A percentile compares a stretch with the other conserved stretches of the same genome.
Conservation (phyloP, 768 basidiomycete genomes). For the Solioccasus polychromus region DNA sequence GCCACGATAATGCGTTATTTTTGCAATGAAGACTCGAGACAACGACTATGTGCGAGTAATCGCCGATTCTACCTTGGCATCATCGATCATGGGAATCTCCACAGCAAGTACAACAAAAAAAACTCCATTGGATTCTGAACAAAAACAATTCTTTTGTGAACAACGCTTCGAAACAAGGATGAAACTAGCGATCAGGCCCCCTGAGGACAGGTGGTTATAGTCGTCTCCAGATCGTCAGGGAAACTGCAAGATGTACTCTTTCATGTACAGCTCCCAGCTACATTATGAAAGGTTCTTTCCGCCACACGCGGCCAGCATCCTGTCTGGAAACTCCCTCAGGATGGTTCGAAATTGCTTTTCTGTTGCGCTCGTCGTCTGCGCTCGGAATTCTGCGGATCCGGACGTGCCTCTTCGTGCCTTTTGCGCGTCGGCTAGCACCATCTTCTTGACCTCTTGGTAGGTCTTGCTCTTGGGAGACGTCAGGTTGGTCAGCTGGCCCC, state of each 20-base stretch:
- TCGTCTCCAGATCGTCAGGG: constrained; percentile 40
- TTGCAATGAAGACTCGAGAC: neutral
- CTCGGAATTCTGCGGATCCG: constrained; percentile 14
- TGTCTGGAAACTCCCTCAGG: constrained; percentile 29
- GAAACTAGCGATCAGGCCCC: constrained; percentile 2
- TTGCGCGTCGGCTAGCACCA: constrained; percentile 37
- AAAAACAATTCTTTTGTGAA: constrained; percentile 16
- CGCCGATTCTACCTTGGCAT: constrained; percentile 3
- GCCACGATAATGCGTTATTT: too few relatives aligned
- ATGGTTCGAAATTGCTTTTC: constrained; percentile 30
- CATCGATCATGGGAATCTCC: constrained; percentile 3
- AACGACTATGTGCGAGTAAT: constrained; percentile 5
- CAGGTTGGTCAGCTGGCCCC: constrained; percentile 32
- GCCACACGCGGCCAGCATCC: constrained; percentile 45
- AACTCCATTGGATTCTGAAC: constrained; percentile 11
- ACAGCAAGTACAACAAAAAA: constrained; percentile 1
- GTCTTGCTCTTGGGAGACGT: constrained; percentile 37
- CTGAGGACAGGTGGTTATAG: neutral
- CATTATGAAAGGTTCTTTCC: constrained; percentile 46
- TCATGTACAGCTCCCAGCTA: constrained; percentile 61
- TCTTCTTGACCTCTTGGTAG: constrained; percentile 42
- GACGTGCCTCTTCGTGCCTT: constrained; percentile 7
- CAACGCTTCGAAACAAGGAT: constrained; percentile 4
- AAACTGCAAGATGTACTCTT: constrained; percentile 57
- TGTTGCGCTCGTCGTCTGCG: constrained; percentile 17